Evolutionary conservation across 2,329 filamentous ascomycete species (phyloP), one percentile per base, ranked within the genome.

Genomic region (Alternaria sp.): DNA sequence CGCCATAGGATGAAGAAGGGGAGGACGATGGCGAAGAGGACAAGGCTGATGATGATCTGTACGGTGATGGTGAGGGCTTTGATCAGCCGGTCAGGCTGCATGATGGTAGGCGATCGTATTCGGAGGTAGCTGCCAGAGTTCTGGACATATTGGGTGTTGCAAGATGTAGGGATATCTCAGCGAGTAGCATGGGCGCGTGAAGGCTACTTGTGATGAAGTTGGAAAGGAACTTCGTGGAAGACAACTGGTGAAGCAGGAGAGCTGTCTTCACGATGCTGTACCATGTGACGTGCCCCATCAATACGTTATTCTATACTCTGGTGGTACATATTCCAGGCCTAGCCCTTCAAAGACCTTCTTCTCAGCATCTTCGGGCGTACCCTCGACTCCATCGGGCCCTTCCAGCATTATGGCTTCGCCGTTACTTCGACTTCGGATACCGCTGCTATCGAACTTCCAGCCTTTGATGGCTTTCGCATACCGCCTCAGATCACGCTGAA

Each of bases 361-460:
- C 82, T 97, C 94, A 6, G 93, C 92, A 68, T 91, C 90, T 74
- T 88, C 81, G 83, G 92, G 88, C 50, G 67, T 86, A 81, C 79
- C 82, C 28, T 81, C 75, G n/a, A 82, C 76, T 1, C 80, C 81
- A 17, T 79, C 70, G 17, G 67, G 57, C 73, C 85, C 75, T 83
- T 91, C 86, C 12, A 96, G 72, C 77, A 96, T 89, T n/a, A 89
- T 73, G 0, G 95, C 87, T 83, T 90, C 89, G 4, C 92, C 92
- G 57, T 89, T 88, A 9, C 73, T 78, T 9, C 90, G 84, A 72
- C 88, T 89, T 47, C 93, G 86, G 11, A 97, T 87, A 0, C 96
- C 96, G 73, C 92, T 96, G 66, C 91, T 96, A 76, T 97, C 94
- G 75, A 98, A 98, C 78, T 96, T 97, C 85, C 93, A 90, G 0